Percentiles rank a stretch among this genome's conserved stretches.
Evolutionary conservation across 768 basidiomycete genomes (phyloP).

Genomic region (Phanerodontia chrysosporium): DNA sequence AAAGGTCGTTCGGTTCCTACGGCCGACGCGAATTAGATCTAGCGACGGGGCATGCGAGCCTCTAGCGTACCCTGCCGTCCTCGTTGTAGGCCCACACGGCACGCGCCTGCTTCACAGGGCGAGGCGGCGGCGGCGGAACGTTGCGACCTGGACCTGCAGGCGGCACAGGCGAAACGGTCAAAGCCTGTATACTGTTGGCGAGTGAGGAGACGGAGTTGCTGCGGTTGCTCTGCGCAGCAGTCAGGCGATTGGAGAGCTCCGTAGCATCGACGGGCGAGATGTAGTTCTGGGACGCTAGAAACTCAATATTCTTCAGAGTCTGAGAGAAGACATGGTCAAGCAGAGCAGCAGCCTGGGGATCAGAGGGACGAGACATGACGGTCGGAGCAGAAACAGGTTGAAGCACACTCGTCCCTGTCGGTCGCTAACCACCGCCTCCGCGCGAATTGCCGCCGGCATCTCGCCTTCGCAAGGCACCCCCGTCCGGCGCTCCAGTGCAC

Average conservation of each 20-base stretch:
- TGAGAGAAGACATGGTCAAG: slow-evolving; percentile 51
- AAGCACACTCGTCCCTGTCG: background rate
- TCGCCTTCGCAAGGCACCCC: background rate
- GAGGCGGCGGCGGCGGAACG: slow-evolving; percentile 16
- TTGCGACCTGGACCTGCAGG: slow-evolving; percentile 8
- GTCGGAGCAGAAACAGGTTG: background rate
- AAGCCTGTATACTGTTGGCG: slow-evolving; percentile 14
- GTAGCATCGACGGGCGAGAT: slow-evolving; percentile 37
- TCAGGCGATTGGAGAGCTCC: slow-evolving; percentile 36
- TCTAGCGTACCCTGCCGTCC: slow-evolving; percentile 41
- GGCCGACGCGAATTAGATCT: background rate
- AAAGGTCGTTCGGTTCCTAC: slow-evolving; percentile 76
- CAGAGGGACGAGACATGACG: slow-evolving; percentile 12
- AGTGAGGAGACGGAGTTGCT: slow-evolving; percentile 6
- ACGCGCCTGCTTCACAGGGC: slow-evolving; percentile 34
- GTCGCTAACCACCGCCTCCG: slow-evolving; percentile 1
- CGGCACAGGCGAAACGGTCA: slow-evolving; percentile 13
- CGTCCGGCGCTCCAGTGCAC: background rate
- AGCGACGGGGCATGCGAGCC: background rate
- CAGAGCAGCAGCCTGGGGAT: slow-evolving; percentile 37
- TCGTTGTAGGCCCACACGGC: slow-evolving; percentile 71
- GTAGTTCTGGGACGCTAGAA: slow-evolving; percentile 40
- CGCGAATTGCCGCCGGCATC: background rate
- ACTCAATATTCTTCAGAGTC: slow-evolving; percentile 41
- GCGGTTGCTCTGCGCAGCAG: slow-evolving; percentile 16